Evolutionary conservation across 208 protist genomes (phyloP).

Genomic region (Leishmania gerbilli): DNA sequence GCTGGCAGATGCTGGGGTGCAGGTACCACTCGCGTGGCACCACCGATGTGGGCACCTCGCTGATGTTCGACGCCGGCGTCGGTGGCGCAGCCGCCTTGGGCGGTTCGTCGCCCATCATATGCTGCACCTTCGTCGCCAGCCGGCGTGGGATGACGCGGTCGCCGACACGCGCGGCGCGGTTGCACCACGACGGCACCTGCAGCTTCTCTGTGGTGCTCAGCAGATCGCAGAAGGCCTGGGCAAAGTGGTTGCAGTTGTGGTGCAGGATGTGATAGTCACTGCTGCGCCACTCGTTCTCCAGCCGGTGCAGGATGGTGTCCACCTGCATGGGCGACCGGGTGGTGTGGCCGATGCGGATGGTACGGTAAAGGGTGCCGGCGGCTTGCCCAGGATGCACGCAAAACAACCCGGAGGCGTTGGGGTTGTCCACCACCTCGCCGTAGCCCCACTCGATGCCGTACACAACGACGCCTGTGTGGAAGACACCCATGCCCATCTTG

Average conservation of each 20-base stretch:
- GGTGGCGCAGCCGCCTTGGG: constrained; percentile 46
- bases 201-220: constrained; percentile 80
- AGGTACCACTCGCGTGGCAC: constrained; percentile 78
- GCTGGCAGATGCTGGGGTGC: constrained; percentile 64
- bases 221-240: constrained; percentile 74
- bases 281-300: constrained; percentile 90
- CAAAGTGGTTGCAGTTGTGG: constrained; percentile 94
- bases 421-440: constrained; percentile 74
- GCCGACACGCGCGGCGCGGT: constrained; percentile 77
- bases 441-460: constrained; percentile 93
- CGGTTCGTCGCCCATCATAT: constrained; percentile 72
- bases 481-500: constrained; percentile 86
- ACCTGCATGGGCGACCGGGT: constrained; percentile 82
- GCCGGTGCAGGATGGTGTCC: constrained; percentile 81
- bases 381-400: constrained; percentile 75
- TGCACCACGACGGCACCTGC: constrained; percentile 84
- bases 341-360: constrained; percentile 73
- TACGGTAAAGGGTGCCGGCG: constrained; percentile 64
- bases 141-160: constrained; percentile 67
- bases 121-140: constrained; percentile 79
- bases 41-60: constrained; percentile 70
- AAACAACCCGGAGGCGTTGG: constrained; percentile 76
- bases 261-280: constrained; percentile 88
- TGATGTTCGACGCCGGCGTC: constrained; percentile 26
- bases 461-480: constrained; percentile 88